Base-by-base conservation (phyloP, 352 stramenopile genomes). In the Pythium sp. region DNA sequence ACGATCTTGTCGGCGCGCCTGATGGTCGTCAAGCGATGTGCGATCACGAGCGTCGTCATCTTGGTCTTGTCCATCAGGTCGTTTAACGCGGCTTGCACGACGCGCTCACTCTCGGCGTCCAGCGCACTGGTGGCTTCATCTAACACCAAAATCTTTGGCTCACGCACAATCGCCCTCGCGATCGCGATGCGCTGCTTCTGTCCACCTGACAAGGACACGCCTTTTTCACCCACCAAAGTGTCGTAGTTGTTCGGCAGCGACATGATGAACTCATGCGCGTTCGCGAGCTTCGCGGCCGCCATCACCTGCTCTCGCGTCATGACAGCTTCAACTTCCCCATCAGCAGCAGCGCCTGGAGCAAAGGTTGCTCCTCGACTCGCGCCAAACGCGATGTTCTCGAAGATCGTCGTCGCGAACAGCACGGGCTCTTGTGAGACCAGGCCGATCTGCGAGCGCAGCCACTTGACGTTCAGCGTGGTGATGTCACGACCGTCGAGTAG, bases 321-420 rank as follows among this genome's bases (percentile, higher is more conserved):
- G 9, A 24, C 24, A 2, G 8, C 5, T 26, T 43, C 84, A 74
- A 12, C 22, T 2, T 24, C 18, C 9, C 4, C 46, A 15, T 12
- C 36, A 43, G 0, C 32, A 11, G 0, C 32, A 38, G 11, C 18
- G 6, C 24, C 24, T 26, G 30, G 3, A 76, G 26, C 53, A 76
- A 61, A 0, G 61, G 63, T 9, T 20, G 6, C 20, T 32, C 36
- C 26, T 12, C 15, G 22, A 41, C 22, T 53, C 65, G 68, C 81
- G 38, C 85, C 91, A 36, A 83, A 89, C 6, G 74, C 72, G 67
- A 99, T 96, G 69, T 98, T 98, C n/a, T 98, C 83, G 3, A 71
- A 62, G 61, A 98, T 96, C 1, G 80, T 92, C n/a, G 77, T 84
- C 15, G 88, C 87, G 72, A 98, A 98, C 22, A 98, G 77, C 28